Conservation (phyloP, 805 yeast species). For the Pichia scutulata region DNA sequence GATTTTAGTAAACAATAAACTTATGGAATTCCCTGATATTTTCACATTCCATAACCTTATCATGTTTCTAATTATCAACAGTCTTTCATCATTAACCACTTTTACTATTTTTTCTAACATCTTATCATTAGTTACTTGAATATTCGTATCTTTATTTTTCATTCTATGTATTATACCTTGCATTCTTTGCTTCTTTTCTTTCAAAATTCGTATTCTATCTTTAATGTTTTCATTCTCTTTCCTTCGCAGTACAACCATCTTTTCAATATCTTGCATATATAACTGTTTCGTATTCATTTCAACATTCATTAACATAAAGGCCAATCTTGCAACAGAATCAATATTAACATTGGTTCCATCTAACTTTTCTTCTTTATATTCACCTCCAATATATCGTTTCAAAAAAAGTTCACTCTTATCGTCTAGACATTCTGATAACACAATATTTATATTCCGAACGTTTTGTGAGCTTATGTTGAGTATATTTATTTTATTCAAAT, state of each 20-base stretch:
- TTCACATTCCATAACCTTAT: background rate
- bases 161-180: background rate
- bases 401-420: constrained; percentile 15
- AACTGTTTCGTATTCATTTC: constrained; percentile 9
- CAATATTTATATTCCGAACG: constrained; percentile 17
- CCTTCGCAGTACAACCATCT: background rate
- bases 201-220: constrained; percentile 1
- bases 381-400: constrained; percentile 13
- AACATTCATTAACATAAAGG: constrained; percentile 26
- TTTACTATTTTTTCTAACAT: background rate
- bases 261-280: background rate
- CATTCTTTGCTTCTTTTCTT: background rate
- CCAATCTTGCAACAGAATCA: constrained; percentile 23
- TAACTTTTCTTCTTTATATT: background rate
- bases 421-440: constrained; percentile 21
- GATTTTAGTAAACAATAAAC: background rate
- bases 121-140: background rate
- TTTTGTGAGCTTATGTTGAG: constrained; percentile 15
- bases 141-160: background rate
- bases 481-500: constrained; percentile 17
- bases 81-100: background rate
- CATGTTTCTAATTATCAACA: background rate
- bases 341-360: constrained; percentile 10
- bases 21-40: background rate
- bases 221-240: constrained; percentile 12